Conservation (phyloP, 2,329 filamentous ascomycete genomes). For the Microsporum ferrugineum region DNA sequence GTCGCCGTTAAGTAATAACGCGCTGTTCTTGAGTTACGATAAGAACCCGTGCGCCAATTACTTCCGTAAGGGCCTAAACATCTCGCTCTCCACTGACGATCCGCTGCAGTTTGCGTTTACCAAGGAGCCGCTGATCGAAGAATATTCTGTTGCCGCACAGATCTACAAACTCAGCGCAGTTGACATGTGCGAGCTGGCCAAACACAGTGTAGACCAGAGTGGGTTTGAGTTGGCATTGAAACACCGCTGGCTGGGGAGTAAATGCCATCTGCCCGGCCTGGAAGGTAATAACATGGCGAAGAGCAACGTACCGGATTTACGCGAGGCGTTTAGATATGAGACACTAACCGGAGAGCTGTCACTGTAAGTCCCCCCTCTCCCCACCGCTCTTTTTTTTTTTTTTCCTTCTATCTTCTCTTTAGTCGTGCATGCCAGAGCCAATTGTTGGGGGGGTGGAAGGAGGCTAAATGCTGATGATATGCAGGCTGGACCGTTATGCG, state of each 20-base stretch:
- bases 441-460: background rate
- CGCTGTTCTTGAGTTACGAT: conserved; percentile 89
- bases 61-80: conserved; percentile 87
- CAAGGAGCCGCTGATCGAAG: conserved; percentile 94
- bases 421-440: background rate
- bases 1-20: conserved; percentile 98
- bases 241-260: conserved; percentile 75
- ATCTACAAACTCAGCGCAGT: conserved; percentile 96
- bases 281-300: conserved; percentile 86
- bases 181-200: conserved; percentile 96
- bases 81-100: conserved; percentile 92
- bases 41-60: conserved; percentile 93
- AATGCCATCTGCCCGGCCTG: conserved; percentile 67
- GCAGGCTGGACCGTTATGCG: conserved; percentile 23
- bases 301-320: conserved; percentile 88
- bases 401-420: background rate
- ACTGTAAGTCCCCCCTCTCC: conserved; percentile 48
- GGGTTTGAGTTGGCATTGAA: conserved; percentile 86
- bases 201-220: conserved; percentile 89
- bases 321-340: conserved; percentile 79
- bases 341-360: conserved; percentile 72
- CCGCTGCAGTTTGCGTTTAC: conserved; percentile 97
- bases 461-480: background rate
- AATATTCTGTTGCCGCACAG: conserved; percentile 94
- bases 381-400: background rate